These are phyloP conservation scores for Colletotrichum sp. DNA, from an alignment of 2,329 filamentous ascomycete genomes.

Conservation along the genomic window DNA sequence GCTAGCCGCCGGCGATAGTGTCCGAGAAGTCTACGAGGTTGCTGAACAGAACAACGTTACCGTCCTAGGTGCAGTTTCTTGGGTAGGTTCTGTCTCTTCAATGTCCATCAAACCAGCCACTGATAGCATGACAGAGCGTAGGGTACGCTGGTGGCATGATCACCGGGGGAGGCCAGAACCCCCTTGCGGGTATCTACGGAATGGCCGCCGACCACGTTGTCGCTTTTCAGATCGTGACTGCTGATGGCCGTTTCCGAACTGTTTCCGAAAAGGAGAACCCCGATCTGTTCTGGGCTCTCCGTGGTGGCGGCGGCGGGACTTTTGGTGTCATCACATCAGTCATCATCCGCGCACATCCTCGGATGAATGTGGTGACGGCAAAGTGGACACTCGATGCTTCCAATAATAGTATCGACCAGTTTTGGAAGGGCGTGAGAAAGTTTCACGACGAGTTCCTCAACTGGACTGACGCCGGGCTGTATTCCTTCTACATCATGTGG, in stretches of 20 bases:
- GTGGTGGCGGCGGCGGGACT: conserved; percentile 61
- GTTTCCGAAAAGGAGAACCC: conserved; percentile 50
- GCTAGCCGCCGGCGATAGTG: neutral
- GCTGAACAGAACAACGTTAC: neutral
- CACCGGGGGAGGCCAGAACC: conserved; percentile 63
- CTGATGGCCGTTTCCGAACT: conserved; percentile 47
- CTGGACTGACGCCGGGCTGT: neutral
- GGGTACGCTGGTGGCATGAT: conserved; percentile 63
- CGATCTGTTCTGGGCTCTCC: conserved; percentile 54
- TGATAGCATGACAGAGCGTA: conserved; percentile 43
- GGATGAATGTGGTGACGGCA: neutral
- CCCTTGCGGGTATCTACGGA: conserved; percentile 56
- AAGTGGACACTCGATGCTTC: neutral
- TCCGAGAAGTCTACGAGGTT: neutral
- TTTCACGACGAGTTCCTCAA: neutral
- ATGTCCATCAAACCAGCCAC: neutral
- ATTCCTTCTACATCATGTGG: neutral
- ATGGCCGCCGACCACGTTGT: conserved; percentile 64
- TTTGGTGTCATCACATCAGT: conserved; percentile 53
- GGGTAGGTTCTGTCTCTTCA: neutral
- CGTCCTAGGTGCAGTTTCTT: neutral
- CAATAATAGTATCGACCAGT: neutral
- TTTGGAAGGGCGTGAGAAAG: neutral
- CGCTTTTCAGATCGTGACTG: conserved; percentile 58
- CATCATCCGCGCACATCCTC: neutral